These are phyloP conservation scores for Suillus sp. DNA, from an alignment of 768 basidiomycete genomes.

Conservation along the genomic window DNA sequence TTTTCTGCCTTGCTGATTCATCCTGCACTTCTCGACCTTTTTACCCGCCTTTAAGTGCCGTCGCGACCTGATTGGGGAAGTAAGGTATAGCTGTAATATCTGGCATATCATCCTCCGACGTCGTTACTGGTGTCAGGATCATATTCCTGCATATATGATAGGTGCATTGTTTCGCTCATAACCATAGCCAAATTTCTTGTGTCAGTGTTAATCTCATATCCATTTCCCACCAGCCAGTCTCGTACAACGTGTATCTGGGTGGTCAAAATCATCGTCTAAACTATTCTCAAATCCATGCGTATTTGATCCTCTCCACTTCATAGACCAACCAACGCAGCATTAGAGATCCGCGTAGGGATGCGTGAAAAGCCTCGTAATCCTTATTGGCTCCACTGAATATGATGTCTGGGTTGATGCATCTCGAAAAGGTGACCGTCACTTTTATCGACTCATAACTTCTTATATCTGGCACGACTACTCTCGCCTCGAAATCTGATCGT, in stretches of 20 bases:
- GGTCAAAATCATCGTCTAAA: not conserved
- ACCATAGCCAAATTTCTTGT: not conserved
- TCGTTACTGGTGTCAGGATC: not conserved
- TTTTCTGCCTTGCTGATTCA: not conserved
- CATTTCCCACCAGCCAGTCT: not conserved
- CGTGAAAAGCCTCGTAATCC: not conserved
- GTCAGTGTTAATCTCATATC: not conserved
- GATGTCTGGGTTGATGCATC: not conserved
- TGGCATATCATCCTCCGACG: not conserved
- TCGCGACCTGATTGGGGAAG: not conserved
- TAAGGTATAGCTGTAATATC: not conserved
- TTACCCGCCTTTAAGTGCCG: not conserved
- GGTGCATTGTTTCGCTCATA: not conserved
- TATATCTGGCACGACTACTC: not conserved
- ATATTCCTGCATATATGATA: not conserved
- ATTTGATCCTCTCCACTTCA: not conserved
- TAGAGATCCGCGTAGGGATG: not conserved
- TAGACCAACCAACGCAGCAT: not conserved
- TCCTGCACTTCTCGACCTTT: not conserved
- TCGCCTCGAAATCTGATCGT: not conserved
- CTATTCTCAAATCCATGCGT: not conserved
- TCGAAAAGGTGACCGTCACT: not conserved
- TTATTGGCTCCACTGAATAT: not conserved
- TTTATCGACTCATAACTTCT: not conserved
- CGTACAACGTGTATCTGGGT: not conserved